Evolutionary conservation across 768 basidiomycete species (phyloP).

Genomic region (Hypsizygus marmoreus): DNA sequence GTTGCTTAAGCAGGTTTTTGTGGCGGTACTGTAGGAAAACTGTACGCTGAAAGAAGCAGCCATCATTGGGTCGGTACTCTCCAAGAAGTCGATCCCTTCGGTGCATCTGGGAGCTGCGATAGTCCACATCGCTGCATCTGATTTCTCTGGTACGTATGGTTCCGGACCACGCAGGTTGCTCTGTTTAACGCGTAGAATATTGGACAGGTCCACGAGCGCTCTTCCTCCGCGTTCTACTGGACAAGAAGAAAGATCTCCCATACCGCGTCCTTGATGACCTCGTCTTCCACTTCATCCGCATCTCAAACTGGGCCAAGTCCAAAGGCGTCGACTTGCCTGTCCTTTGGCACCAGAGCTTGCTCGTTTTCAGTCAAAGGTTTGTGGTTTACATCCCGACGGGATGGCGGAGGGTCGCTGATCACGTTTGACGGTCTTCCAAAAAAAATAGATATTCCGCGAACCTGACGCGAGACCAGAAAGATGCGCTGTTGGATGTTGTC

Average conservation of each 20-base stretch:
- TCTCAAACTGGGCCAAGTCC: not conserved
- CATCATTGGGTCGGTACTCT: not conserved
- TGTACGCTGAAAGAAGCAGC: not conserved
- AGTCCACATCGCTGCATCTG: not conserved
- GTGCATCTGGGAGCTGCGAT: not conserved
- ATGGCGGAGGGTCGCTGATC: no score
- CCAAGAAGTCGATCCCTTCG: not conserved
- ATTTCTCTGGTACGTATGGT: not conserved
- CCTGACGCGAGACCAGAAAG: not conserved
- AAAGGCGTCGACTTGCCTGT: no score
- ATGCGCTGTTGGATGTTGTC: not conserved
- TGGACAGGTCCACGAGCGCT: no score
- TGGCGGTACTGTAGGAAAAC: not conserved
- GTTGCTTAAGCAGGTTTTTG: not conserved
- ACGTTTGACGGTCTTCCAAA: no score
- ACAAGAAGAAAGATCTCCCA: conserved; percentile 2
- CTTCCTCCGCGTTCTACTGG: conserved; percentile 1
- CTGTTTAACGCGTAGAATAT: no score
- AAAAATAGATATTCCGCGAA: not conserved
- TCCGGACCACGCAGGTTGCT: no score
- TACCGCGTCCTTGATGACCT: conserved; percentile 5
- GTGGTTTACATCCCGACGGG: no score
- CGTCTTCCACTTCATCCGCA: conserved; percentile 1
- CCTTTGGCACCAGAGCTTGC: no score
- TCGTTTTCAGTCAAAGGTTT: no score